Evolutionary conservation across 1,139 yeast species (phyloP).

Genomic region (Candida freyschussii): DNA sequence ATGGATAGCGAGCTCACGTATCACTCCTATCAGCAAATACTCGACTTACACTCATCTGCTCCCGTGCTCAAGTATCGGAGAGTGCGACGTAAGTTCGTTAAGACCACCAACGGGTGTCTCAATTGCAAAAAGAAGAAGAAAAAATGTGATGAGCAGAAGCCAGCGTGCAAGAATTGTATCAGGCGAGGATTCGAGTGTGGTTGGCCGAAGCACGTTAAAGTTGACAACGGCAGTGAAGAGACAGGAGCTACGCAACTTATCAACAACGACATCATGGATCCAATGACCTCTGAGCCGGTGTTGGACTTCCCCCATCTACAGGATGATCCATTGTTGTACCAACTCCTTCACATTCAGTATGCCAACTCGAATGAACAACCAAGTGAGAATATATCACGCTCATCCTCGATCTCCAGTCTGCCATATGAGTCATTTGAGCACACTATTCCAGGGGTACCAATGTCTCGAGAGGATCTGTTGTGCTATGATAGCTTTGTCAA

Average conservation of each 20-base stretch:
- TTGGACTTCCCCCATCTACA: conserved; percentile 7
- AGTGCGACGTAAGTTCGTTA: conserved; percentile 15
- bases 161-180: conserved; percentile 30
- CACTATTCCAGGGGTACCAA: conserved; percentile 17
- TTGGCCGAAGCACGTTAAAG: conserved; percentile 21
- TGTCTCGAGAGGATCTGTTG: conserved; percentile 15
- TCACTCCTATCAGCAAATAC: conserved; percentile 21
- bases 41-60: conserved; percentile 11
- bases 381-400: conserved; percentile 1
- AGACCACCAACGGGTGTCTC: conserved; percentile 40
- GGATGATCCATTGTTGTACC: conserved; percentile 16
- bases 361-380: conserved; percentile 8
- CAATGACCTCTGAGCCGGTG: conserved; percentile 1
- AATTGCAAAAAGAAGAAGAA: conserved; percentile 43
- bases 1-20: conserved; percentile 13
- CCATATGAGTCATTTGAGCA: conserved; percentile 9
- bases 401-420: conserved; percentile 1
- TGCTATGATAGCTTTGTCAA: conserved; percentile 27
- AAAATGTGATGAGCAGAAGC: conserved; percentile 42
- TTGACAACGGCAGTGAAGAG: not conserved
- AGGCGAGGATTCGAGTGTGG: conserved; percentile 13
- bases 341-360: conserved; percentile 19
- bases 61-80: conserved; percentile 13
- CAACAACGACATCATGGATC: not conserved
- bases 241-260: not conserved